Evolutionary conservation across 768 basidiomycete genomes (phyloP).

Genomic region (Kwoniella dejecticola): DNA sequence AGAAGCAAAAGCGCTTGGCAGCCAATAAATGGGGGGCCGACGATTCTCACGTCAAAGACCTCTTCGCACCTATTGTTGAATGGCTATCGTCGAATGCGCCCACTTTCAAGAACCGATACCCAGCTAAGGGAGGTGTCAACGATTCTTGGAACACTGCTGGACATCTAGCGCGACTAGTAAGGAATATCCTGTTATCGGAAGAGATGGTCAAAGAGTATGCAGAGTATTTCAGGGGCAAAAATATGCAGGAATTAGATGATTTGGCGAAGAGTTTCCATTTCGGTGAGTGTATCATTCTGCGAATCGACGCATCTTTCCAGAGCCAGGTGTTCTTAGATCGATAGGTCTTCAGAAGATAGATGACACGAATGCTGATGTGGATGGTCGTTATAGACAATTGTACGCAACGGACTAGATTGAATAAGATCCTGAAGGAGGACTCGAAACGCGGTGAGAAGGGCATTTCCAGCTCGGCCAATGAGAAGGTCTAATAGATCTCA

Average conservation of each 20-base stretch:
- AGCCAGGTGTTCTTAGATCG: too few relatives aligned
- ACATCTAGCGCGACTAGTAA: constrained; percentile 59
- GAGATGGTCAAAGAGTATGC: constrained; percentile 47
- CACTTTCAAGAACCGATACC: constrained; percentile 60
- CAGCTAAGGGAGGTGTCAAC: constrained; percentile 40
- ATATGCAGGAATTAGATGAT: constrained; percentile 64
- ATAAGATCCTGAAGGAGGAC: constrained; percentile 56
- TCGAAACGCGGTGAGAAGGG: constrained; percentile 8
- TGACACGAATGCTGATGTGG: too few relatives aligned
- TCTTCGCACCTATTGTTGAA: constrained; percentile 69
- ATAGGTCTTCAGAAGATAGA: too few relatives aligned
- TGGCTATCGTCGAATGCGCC: constrained; percentile 55
- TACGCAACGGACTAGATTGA: constrained; percentile 68
- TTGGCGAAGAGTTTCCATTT: constrained; percentile 76
- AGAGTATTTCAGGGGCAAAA: constrained; percentile 57
- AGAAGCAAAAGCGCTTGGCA: constrained; percentile 75
- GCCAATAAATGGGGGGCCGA: constrained; percentile 79
- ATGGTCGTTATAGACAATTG: constrained; percentile 64
- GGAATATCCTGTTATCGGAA: constrained; percentile 69
- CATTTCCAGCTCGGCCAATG: background rate
- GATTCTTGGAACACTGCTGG: constrained; percentile 46
- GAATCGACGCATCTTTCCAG: too few relatives aligned
- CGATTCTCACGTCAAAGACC: constrained; percentile 60
- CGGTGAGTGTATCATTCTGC: constrained; percentile 29
- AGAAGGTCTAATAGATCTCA: background rate